phyloP scores from a whole-genome alignment of 176 grass and related monocot species.

The Cenchrus purpureus region DNA sequence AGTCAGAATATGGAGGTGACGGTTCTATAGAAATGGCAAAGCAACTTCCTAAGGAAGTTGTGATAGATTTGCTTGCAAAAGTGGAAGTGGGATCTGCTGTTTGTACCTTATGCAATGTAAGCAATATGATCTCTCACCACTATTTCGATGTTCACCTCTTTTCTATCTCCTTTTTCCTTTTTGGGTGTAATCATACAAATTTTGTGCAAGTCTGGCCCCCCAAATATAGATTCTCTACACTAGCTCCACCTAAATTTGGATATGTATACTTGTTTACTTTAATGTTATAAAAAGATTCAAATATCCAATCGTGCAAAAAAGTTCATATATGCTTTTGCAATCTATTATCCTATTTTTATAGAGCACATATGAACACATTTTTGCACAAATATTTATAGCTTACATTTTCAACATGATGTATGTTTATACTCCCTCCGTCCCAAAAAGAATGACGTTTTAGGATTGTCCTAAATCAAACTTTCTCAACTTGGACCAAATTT shows the following conservation, averaged over 20 bases:
- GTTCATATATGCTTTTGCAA: neutral
- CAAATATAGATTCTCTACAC: conserved; percentile 1
- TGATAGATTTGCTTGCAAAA: conserved; percentile 76
- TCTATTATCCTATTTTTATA: neutral
- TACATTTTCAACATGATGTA: neutral
- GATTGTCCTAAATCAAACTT: too few species aligned
- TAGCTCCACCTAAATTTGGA: neutral
- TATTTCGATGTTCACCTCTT: conserved; percentile 17
- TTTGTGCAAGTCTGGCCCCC: neutral
- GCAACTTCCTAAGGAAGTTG: conserved; percentile 74
- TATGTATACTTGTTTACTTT: neutral
- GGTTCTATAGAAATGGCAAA: conserved; percentile 89
- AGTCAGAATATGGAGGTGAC: conserved; percentile 70
- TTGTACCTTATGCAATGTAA: conserved; percentile 88
- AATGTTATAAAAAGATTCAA: neutral
- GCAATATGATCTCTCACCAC: conserved; percentile 29
- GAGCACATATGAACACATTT: neutral
- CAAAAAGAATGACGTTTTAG: too few species aligned
- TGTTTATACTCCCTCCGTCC: too few species aligned
- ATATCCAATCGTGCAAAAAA: too few species aligned
- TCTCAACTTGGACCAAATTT: too few species aligned
- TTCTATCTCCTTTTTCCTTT: too few species aligned
- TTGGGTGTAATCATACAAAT: neutral
- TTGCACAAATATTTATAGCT: neutral
- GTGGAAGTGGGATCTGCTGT: conserved; percentile 72